Evolutionary conservation across 331 rosid species (phyloP), one percentile per base, ranked within the genome.

Genomic region (Erythrophleum ivorense): DNA sequence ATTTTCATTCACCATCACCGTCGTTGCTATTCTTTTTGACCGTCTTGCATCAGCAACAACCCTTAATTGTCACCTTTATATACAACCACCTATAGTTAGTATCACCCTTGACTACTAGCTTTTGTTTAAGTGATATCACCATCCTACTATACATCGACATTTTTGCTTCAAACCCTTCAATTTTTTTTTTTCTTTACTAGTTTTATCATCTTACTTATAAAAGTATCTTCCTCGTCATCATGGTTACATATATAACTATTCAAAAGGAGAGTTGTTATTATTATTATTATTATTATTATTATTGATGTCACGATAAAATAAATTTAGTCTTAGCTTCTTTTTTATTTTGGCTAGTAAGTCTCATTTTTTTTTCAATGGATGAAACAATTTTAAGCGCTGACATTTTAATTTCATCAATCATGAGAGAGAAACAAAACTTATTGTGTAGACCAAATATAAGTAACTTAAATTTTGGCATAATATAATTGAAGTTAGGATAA

Each of bases 1-100:
- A 63, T 34, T 6, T 63, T 34, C 5, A 63, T 21, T 70, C 12
- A 46, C 57, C 41, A 46, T 24, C 75, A 41, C 3, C 75, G 40
- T 70, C 41, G 40, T 49, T 45, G 9, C 21, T 24, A 5, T 29
- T 46, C 57, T 21, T 21, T 70, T 70, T 70, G 58, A 70, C 58
- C 58, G 5, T 45, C 40, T 66, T 14, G 54, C 57, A 70, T 45
- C 75, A 46, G 40, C 75, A 70, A 49, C 58, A 13, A 33, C 21
- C 57, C 19, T 46, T 18, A 69, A 21, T 53, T 73, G 78, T 73
- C 78, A 36, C 49, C 29, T 18, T 33, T 50, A 31, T 53, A 52
- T 2, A 52, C 64, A 68, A 43, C 53, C 73, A 52, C 63, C 64
- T 6, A 24, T 33, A 63, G n/a, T 49, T 49, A 24, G 24, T 29